Base-by-base conservation (phyloP, 805 yeast species). In the Candida quercuum region DNA sequence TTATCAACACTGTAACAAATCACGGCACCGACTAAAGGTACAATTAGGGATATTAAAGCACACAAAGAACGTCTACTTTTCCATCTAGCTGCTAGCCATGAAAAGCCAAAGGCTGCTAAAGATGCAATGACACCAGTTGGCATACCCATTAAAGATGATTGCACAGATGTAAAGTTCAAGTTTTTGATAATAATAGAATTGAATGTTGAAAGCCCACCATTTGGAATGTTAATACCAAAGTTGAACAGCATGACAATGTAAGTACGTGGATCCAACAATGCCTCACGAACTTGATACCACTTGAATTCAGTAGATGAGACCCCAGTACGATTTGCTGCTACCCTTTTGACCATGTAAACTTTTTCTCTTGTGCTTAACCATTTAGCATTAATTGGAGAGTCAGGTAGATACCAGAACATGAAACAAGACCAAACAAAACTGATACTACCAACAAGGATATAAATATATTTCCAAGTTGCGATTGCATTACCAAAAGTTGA, bases 361-460 rank as follows among this genome's bases (percentile, higher is more conserved):
- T 64, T 72, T 48, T 75, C 79, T 35, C 67, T 63, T 4, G 46
- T 47, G 6, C 61, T 45, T 21, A 74, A 57, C 40, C 65, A 68
- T 32, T 49, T 56, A 3, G 74, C 69, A 35, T 57, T 60, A 4
- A 71, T 51, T 13, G 78, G 78, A 44, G 71, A 68, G 32, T 64
- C 60, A 15, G 79, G 80, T 43, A 69, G 67, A n/a, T 54, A 37
- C 40, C 59, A 65, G 25, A 54, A 41, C 35, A 63, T 49, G 7
- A 57, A 35, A 5, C 52, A 28, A 5, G 62, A 41, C 42, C 68
- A 49, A 19, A 63, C 36, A 11, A 73, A 54, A 1, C 78, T 69
- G 24, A 72, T 48, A 16, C 71, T 65, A 23, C 80, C 83, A 31
- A 68, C 66, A 25, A 74, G 63, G 21, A 76, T 63, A 46, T 67